Base-by-base conservation (phyloP, 2,329 filamentous ascomycete genomes). In the Chaetomiaceae sp. region DNA sequence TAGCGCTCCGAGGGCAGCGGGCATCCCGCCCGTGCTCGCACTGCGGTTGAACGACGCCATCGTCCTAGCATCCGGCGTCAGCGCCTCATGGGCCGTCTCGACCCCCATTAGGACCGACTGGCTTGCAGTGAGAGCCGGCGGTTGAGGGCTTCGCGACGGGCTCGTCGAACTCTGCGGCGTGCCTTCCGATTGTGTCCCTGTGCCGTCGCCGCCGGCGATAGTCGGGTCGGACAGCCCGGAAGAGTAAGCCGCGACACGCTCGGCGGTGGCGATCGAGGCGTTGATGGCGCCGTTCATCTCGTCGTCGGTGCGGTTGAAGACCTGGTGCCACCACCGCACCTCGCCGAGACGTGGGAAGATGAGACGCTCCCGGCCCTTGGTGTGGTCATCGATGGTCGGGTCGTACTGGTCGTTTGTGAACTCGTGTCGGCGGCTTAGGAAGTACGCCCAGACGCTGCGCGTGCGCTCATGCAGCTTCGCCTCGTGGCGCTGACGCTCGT, bases 361-460 rank as follows among this genome's bases (percentile, higher is more conserved):
- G 7, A 99, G 79, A 4, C 90, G 79, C 65, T 96, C 91, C 52
- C 85, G 83, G 4, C 88, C 89, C 50, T 87, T 82, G 51, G 85
- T 75, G 39, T 87, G 83, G 62, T 96, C 90, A 56, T 96, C 87
- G 31, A 91, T 74, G 0, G 81, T 75, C 7, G 74, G 65, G 48
- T 95, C 85, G 64, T 92, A 99, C 27, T 85, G 77, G 0, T 83
- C 78, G 62, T 97, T 97, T 33, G 83, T 73, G 62, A 97, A 99
- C 62, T 96, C 87, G 17, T 80, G 74, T 58, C 81, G 83, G 10
- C 91, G 82, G 38, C 86, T 83, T 7, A 97, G 73, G 68, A 99
- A 97, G 66, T 97, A 96, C 59, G 93, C 87, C 93, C 93, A 99
- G 1, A 96, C 93, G 19, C 89, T 95, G 3, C 86, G 78, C 3